phyloP scores from a whole-genome alignment of 2,329 filamentous ascomycete species.

The Fusarium citri region DNA sequence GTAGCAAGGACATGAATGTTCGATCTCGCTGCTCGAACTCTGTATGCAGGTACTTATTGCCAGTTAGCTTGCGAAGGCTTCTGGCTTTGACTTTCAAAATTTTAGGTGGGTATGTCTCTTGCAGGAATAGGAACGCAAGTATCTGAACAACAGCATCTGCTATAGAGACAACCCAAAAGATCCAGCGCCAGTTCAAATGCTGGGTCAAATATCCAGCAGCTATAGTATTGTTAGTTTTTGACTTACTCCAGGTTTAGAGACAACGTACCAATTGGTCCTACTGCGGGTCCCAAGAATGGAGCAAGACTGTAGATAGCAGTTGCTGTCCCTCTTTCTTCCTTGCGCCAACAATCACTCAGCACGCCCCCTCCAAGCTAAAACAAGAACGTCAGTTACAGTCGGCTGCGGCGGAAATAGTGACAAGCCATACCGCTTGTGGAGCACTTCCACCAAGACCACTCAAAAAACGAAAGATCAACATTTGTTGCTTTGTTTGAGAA shows the following conservation, averaged over 20 bases:
- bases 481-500: conserved; percentile 57
- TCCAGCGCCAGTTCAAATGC: conserved; percentile 57
- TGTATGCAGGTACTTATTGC: conserved; percentile 45
- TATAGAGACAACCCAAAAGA: conserved; percentile 57
- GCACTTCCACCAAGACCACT: conserved; percentile 60
- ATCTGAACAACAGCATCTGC: conserved; percentile 51
- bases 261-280: conserved; percentile 54
- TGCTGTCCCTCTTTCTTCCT: conserved; percentile 54
- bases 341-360: conserved; percentile 61
- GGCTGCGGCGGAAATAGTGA: fast-evolving
- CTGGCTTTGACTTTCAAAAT: conserved; percentile 46
- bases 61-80: conserved; percentile 46
- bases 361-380: conserved; percentile 57
- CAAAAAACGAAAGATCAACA: conserved; percentile 63
- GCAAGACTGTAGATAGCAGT: conserved; percentile 52
- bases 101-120: conserved; percentile 55
- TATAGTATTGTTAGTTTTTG: not conserved
- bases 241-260: fast-evolving
- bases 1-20: conserved; percentile 41
- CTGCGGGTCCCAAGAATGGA: conserved; percentile 58
- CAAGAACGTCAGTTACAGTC: not conserved
- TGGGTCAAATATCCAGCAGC: conserved; percentile 56
- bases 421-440: conserved; percentile 55
- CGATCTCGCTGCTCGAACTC: conserved; percentile 46
- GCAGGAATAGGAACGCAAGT: conserved; percentile 53